phyloP scores from a whole-genome alignment of 2,329 filamentous ascomycete genomes.

The Colletotrichum tabaci region DNA sequence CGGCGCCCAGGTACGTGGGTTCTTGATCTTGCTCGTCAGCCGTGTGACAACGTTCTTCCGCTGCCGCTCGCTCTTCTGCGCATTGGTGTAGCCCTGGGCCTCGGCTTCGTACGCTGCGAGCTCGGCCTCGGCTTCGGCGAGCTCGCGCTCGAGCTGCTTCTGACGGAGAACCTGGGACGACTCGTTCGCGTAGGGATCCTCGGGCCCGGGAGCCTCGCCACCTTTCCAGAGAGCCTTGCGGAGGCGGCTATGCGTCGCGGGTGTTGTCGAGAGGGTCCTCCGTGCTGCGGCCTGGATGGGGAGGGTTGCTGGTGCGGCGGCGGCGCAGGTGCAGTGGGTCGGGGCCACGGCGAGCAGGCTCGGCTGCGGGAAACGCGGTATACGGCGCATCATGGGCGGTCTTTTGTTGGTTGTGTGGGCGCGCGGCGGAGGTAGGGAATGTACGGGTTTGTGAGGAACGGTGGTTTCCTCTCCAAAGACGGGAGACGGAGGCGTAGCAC shows the following conservation, averaged over 20 bases:
- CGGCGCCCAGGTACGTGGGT: slow-evolving; percentile 27
- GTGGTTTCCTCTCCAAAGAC: slow-evolving; percentile 5
- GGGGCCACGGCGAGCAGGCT: slow-evolving; percentile 51
- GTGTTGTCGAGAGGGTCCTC: slow-evolving; percentile 53
- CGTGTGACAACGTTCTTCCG: slow-evolving; percentile 13
- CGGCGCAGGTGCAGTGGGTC: slow-evolving; percentile 26
- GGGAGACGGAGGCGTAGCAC: neutral
- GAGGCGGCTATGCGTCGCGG: slow-evolving; percentile 55
- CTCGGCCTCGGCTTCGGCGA: slow-evolving; percentile 43
- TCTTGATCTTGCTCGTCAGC: slow-evolving; percentile 18
- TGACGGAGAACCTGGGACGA: slow-evolving; percentile 50
- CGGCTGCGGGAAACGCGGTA: slow-evolving; percentile 56
- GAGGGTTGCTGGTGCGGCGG: slow-evolving; percentile 44
- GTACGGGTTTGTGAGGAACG: neutral
- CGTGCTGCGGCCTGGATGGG: slow-evolving; percentile 27
- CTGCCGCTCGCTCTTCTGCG: neutral
- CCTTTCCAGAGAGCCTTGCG: slow-evolving; percentile 59
- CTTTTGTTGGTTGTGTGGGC: neutral
- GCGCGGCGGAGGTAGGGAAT: neutral
- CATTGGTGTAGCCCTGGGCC: neutral
- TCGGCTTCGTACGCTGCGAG: slow-evolving; percentile 41
- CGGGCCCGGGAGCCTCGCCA: slow-evolving; percentile 53
- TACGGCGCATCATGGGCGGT: slow-evolving; percentile 57
- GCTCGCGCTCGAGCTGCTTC: slow-evolving; percentile 47
- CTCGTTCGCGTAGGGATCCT: slow-evolving; percentile 57